Evolutionary conservation across 306 rosid genomes (phyloP), one percentile per base, ranked within the genome.

Genomic region (Cucurbita maxima): DNA sequence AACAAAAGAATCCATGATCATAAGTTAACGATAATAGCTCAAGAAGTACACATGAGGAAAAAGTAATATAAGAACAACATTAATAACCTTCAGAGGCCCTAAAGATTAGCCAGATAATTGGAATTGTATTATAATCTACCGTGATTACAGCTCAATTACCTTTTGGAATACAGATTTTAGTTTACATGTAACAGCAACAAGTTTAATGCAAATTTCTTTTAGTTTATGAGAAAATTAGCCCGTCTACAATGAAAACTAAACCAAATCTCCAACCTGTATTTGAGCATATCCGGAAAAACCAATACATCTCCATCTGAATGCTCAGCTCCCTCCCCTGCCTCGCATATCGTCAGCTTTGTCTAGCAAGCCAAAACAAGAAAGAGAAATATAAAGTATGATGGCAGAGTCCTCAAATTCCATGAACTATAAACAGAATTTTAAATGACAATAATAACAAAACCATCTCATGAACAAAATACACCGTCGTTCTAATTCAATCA

Each of bases 211-310:
- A 22, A 40, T n/a, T 16, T 38, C 48, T 8, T 62, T 22, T 56
- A 44, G 25, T 71, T 70, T 11, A 40, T 47, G 19, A 13, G 18
- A 58, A 71, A 8, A 44, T 38, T 43, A 75, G 58, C 14, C 43
- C 5, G 73, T 13, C 52, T 36, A 58, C 16, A 16, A 61, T 50
- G 63, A 58, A 20, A 51, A 7, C 52, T 60, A 14, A 37, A 20
- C 6, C 10, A 54, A 73, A 19, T 43, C 34, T 14, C 45, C 73
- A 66, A 92, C 97, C 82, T 87, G 85, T 90, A 88, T 76, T 81
- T 90, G 75, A 90, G 71, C 96, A 93, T 87, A 5, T 90, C 92
- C 0, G 98, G 98, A 77, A 93, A 93, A 79, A 93, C 78, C 83
- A 93, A 78, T 50, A 86, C 88, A 54, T 87, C 97, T 20, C 96